Evolutionary conservation across 164 flowering plant genomes (phyloP), one percentile per base, ranked within the genome.

Genomic region (Macadamia integrifolia): DNA sequence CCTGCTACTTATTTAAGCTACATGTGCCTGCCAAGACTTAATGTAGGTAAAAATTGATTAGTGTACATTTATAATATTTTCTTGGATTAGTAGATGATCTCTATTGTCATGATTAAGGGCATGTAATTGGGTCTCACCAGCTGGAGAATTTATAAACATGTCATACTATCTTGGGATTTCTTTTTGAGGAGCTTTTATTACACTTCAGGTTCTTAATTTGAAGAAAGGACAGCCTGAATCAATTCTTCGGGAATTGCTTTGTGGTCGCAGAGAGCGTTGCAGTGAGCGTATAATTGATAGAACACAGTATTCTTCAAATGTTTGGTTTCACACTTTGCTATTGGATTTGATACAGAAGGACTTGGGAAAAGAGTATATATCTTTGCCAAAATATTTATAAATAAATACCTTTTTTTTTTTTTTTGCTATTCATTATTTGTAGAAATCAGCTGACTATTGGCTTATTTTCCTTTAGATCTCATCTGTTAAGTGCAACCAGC

Each of bases 191-290:
- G 49, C 35, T 40, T 57, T 29, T 52, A 9, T 53, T 28, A n/a
- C 6, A 63, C 18, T 44, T 7, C 67, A 93, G 98, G 83, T 83
- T 68, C 84, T 93, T 65, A 79, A 79, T 52, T 6, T 93, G 65
- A 82, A 72, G 77, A 80, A 85, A 79, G 93, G 89, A 42, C 78
- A 83, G 72, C 75, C 92, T 58, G 89, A 85, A 77, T 72, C 74
- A 60, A 66, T 91, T 43, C 77, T 93, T 65, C 75, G 82, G 69
- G 97, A 93, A 64, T 43, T 93, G 71, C 70, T 70, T 3, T 66
- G 69, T 64, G 86, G 87, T 9, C 70, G 85, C 58, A 65, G 65
- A 57, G 74, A 77, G 57, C 76, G 82, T 15, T 75, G 73, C 23
- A 23, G 23, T 23, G 23, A 23, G 23, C 23, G 23, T 23, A 23